A percentile compares a stretch with the other conserved stretches of the same genome.
These are phyloP conservation scores for Dactylellina cionopaga DNA, from an alignment of 2,329 filamentous ascomycete species.

Conservation along the genomic window DNA sequence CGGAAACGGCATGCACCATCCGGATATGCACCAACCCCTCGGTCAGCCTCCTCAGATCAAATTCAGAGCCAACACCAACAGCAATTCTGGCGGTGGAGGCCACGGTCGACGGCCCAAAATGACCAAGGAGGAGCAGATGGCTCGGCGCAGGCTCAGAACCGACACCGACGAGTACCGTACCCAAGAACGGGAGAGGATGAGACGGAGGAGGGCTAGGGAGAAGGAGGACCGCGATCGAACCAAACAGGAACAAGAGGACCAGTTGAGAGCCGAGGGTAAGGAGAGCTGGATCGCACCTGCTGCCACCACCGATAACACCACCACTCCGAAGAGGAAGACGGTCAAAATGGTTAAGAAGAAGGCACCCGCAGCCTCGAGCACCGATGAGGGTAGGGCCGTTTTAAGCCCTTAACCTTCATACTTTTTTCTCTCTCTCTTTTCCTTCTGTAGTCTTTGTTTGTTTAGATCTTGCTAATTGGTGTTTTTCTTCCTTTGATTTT, in stretches of 20 bases:
- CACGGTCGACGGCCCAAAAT: conserved; percentile 47
- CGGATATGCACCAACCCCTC: conserved; percentile 47
- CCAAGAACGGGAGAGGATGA: conserved; percentile 48
- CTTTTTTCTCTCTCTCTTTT: conserved; percentile 8
- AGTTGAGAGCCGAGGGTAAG: conserved; percentile 51
- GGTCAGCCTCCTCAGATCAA: conserved; percentile 50
- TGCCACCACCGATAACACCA: conserved; percentile 13
- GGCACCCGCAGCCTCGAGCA: conserved; percentile 38
- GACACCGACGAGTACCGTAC: conserved; percentile 51
- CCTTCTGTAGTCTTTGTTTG: conserved; percentile 15
- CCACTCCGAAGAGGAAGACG: conserved; percentile 43
- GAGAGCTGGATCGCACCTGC: conserved; percentile 51
- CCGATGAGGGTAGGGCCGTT: conserved; percentile 49
- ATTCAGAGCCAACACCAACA: conserved; percentile 43
- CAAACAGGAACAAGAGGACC: conserved; percentile 44
- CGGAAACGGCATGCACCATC: conserved; percentile 50
- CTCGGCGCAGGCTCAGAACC: conserved; percentile 36
- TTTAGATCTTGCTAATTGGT: conserved; percentile 13
- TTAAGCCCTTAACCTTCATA: conserved; percentile 20
- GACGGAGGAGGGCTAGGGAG: conserved; percentile 40
- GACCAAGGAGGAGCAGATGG: conserved; percentile 51
- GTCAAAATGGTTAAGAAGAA: conserved; percentile 52
- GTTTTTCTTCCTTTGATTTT: background rate
- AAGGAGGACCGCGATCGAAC: conserved; percentile 40
- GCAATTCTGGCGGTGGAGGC: conserved; percentile 21